Conservation (phyloP, 345 rosid genomes). For the Salix exigua region DNA sequence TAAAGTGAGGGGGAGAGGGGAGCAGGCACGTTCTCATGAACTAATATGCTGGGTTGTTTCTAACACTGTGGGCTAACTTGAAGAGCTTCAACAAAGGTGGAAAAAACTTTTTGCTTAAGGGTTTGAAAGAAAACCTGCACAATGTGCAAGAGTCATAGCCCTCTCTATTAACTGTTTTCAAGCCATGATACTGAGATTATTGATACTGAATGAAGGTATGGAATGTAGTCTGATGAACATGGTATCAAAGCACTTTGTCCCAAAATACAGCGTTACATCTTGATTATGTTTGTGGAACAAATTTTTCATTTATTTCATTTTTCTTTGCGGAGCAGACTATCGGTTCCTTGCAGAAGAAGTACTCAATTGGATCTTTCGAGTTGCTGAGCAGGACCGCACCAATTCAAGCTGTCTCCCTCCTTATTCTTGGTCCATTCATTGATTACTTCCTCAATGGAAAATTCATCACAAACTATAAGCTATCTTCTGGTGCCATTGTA, state of each 20-base stretch:
- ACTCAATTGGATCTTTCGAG: slow-evolving; percentile 89
- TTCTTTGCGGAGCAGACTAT: slow-evolving; percentile 54
- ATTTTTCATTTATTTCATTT: not conserved
- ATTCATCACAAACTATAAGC: slow-evolving; percentile 57
- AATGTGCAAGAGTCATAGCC: not conserved
- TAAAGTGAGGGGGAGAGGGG: not conserved
- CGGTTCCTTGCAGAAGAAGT: slow-evolving; percentile 89
- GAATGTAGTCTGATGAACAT: not conserved
- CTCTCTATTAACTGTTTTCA: not conserved
- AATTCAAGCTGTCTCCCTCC: slow-evolving; percentile 95
- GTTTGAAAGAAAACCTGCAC: not conserved
- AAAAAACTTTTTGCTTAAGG: not conserved
- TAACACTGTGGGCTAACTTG: not conserved
- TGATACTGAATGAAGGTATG: not conserved
- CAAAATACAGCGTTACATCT: not conserved
- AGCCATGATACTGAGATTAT: not conserved
- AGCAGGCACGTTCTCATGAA: not conserved
- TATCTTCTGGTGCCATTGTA: slow-evolving; percentile 72
- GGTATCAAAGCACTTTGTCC: not conserved
- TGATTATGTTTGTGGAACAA: slow-evolving; percentile 2
- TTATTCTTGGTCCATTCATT: slow-evolving; percentile 72
- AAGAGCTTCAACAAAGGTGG: not conserved
- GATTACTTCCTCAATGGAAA: slow-evolving; percentile 73
- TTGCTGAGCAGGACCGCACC: slow-evolving; percentile 92
- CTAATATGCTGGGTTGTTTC: not conserved